phyloP scores from a whole-genome alignment of 2,329 filamentous ascomycete species.

The Fusarium marasasianum region DNA sequence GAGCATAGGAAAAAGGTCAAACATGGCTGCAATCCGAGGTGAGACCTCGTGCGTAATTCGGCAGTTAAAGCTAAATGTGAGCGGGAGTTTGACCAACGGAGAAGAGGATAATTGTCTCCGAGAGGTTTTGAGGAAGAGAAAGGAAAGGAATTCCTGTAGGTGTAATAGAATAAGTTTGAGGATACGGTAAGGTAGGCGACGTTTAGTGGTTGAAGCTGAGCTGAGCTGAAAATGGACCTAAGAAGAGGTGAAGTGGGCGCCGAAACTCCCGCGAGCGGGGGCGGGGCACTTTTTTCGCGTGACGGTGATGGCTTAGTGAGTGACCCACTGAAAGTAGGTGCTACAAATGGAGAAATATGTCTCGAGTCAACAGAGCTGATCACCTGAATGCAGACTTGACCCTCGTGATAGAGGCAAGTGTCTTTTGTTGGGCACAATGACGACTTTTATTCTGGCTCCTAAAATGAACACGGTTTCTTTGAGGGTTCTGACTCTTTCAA shows the following conservation, averaged over 20 bases:
- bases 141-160: background rate
- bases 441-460: background rate
- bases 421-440: background rate
- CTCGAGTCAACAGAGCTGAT: conserved; percentile 6
- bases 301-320: conserved; percentile 17
- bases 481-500: background rate
- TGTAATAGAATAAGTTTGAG: conserved; percentile 7
- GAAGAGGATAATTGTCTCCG: background rate
- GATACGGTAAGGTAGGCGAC: background rate
- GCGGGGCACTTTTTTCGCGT: conserved; percentile 28
- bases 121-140: background rate
- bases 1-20: conserved; percentile 79
- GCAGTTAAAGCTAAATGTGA: background rate
- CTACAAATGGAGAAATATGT: background rate
- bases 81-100: background rate
- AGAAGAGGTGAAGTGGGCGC: conserved; percentile 12
- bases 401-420: conserved; percentile 21
- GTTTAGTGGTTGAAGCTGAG: conserved; percentile 8
- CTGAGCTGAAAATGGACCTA: conserved; percentile 7
- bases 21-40: conserved; percentile 63
- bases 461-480: conserved; percentile 13
- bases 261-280: conserved; percentile 38
- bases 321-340: conserved; percentile 9
- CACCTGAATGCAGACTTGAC: conserved; percentile 20
- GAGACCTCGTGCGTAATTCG: background rate